A percentile compares a stretch with the other conserved stretches of the same genome.
These are phyloP conservation scores for Lachnellula subtilissima DNA, from an alignment of 2,329 filamentous ascomycete genomes.

Conservation along the genomic window DNA sequence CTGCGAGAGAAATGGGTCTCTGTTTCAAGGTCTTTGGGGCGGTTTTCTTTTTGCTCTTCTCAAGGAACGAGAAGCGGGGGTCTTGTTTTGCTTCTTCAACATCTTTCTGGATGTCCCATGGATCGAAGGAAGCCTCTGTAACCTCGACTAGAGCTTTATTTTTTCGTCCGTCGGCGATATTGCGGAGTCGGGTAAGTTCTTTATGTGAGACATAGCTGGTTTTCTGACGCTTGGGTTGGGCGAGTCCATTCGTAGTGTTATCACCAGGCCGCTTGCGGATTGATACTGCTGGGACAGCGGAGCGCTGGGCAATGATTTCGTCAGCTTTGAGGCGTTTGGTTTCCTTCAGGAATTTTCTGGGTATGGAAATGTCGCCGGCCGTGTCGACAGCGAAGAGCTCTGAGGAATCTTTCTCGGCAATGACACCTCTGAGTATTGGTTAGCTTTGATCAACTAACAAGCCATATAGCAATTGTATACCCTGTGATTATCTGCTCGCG, in stretches of 20 bases:
- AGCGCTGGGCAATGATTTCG: slow-evolving; percentile 83
- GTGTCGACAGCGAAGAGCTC: slow-evolving; percentile 84
- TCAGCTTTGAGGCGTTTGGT: slow-evolving; percentile 83
- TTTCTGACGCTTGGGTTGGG: slow-evolving; percentile 69
- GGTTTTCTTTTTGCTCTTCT: slow-evolving; percentile 60
- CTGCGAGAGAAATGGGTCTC: slow-evolving; percentile 75
- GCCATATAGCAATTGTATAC: slow-evolving; percentile 40
- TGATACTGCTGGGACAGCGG: slow-evolving; percentile 72
- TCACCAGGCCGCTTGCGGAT: slow-evolving; percentile 70
- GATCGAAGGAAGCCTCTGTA: slow-evolving; percentile 67
- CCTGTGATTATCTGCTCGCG: slow-evolving; percentile 89
- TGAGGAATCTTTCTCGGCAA: slow-evolving; percentile 75
- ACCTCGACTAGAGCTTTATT: slow-evolving; percentile 39
- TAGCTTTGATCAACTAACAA: not conserved
- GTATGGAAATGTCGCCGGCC: slow-evolving; percentile 61
- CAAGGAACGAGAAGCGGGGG: slow-evolving; percentile 59
- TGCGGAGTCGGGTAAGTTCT: slow-evolving; percentile 72
- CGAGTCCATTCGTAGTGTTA: slow-evolving; percentile 67
- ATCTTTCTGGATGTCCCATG: slow-evolving; percentile 61
- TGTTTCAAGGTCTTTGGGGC: slow-evolving; percentile 71
- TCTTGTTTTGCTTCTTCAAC: slow-evolving; percentile 42
- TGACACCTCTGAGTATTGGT: slow-evolving; percentile 60
- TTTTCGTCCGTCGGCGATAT: slow-evolving; percentile 67
- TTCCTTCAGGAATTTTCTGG: slow-evolving; percentile 59
- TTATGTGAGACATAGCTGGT: slow-evolving; percentile 78